Evolutionary conservation across 345 rosid genomes (phyloP).

Genomic region (Capsella bursapastoris): DNA sequence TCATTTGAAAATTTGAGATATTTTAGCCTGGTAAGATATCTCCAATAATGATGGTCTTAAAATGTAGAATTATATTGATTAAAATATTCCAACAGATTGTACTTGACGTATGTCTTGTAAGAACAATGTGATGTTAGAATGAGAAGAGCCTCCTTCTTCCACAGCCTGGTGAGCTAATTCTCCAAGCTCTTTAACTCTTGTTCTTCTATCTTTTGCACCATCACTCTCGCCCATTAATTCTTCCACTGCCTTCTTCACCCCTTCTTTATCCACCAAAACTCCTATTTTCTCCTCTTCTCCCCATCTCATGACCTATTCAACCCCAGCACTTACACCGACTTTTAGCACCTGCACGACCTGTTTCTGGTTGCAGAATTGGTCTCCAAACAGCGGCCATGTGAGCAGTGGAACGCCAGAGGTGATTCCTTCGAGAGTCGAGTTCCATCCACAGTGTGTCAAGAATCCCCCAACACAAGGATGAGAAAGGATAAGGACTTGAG

Average conservation of each 20-base stretch:
- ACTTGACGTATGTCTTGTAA: conserved; percentile 32
- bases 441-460: conserved; percentile 48
- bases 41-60: no score
- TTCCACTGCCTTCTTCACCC: conserved; percentile 34
- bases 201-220: conserved; percentile 44
- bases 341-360: conserved; percentile 48
- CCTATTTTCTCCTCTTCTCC: conserved; percentile 49
- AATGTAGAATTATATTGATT: no score
- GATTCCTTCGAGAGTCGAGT: conserved; percentile 38
- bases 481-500: conserved; percentile 44
- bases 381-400: conserved; percentile 44
- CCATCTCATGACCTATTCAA: conserved; percentile 30
- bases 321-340: conserved; percentile 49
- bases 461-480: conserved; percentile 43
- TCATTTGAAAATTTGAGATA: no score
- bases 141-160: conserved; percentile 50
- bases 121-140: conserved; percentile 30
- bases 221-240: conserved; percentile 42
- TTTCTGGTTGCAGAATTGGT: conserved; percentile 44
- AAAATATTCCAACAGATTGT: not conserved
- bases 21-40: no score
- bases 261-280: conserved; percentile 37
- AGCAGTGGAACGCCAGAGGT: conserved; percentile 32
- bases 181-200: conserved; percentile 43
- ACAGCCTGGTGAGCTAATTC: conserved; percentile 45